These are phyloP conservation scores for Solanum neorickii DNA, from an alignment of 257 asterid species.

Conservation along the genomic window DNA sequence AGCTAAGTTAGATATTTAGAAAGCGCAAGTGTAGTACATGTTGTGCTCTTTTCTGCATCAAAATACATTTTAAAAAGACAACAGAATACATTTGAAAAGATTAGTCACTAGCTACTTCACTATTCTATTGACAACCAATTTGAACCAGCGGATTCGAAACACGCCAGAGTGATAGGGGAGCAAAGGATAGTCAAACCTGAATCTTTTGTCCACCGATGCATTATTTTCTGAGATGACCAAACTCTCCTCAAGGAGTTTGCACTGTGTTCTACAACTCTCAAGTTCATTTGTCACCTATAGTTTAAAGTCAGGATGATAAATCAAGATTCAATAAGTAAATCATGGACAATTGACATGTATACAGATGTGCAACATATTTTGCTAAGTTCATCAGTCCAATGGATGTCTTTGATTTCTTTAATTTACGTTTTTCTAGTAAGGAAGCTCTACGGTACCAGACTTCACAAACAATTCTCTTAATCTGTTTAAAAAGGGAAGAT, in stretches of 20 bases:
- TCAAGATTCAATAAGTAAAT: not conserved
- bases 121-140: not conserved
- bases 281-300: constrained; percentile 47
- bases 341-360: not conserved
- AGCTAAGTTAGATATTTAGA: not conserved
- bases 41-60: not conserved
- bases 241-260: constrained; percentile 33
- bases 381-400: not conserved
- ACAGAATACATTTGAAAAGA: not conserved
- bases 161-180: not conserved
- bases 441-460: not conserved
- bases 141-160: not conserved
- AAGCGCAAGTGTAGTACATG: not conserved
- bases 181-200: constrained; percentile 29
- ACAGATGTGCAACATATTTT: not conserved
- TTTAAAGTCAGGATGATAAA: not conserved
- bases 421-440: not conserved
- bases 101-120: not conserved
- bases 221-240: constrained; percentile 21
- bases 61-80: not conserved
- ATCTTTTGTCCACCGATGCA: constrained; percentile 18
- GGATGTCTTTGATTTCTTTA: not conserved
- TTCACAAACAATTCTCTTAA: not conserved
- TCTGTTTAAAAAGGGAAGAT: not conserved
- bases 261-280: constrained; percentile 37